A percentile compares a stretch with the other conserved stretches of the same genome.
Conservation (phyloP, 1,284 basidiomycete species). For the Heterobasidion annosum region DNA sequence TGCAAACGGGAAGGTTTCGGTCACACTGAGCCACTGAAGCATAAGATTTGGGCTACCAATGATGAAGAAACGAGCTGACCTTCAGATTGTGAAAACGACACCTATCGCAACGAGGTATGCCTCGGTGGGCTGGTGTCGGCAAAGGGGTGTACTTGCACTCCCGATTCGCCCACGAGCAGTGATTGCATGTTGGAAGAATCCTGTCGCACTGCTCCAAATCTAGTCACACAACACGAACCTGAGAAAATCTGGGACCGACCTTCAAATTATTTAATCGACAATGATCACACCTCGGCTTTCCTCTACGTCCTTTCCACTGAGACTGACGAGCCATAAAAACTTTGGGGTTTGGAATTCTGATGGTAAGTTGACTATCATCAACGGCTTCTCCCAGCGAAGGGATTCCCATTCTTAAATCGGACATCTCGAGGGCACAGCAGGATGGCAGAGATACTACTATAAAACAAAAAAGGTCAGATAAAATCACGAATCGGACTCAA, state of each 20-base stretch:
- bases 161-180: conserved; percentile 56
- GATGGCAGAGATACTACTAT: neutral
- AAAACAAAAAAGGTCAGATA: too few relatives aligned
- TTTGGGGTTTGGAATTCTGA: conserved; percentile 41
- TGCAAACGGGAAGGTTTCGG: conserved; percentile 60
- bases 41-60: conserved; percentile 2
- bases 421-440: conserved; percentile 11
- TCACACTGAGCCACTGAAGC: conserved; percentile 38
- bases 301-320: conserved; percentile 62
- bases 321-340: conserved; percentile 39
- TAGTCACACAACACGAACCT: neutral
- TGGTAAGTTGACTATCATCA: conserved; percentile 54
- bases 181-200: conserved; percentile 60
- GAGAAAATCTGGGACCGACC: conserved; percentile 26
- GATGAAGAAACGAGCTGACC: conserved; percentile 25
- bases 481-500: too few relatives aligned
- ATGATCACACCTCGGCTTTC: conserved; percentile 63
- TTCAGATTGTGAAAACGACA: conserved; percentile 59
- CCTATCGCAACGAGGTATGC: conserved; percentile 63
- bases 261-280: conserved; percentile 65
- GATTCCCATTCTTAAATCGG: conserved; percentile 29
- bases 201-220: conserved; percentile 51
- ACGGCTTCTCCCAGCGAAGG: conserved; percentile 35
- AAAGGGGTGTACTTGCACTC: conserved; percentile 66
- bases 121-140: conserved; percentile 64